Base-by-base conservation (phyloP, 2,329 filamentous ascomycete genomes). In the Aureobasidium mangrovei region DNA sequence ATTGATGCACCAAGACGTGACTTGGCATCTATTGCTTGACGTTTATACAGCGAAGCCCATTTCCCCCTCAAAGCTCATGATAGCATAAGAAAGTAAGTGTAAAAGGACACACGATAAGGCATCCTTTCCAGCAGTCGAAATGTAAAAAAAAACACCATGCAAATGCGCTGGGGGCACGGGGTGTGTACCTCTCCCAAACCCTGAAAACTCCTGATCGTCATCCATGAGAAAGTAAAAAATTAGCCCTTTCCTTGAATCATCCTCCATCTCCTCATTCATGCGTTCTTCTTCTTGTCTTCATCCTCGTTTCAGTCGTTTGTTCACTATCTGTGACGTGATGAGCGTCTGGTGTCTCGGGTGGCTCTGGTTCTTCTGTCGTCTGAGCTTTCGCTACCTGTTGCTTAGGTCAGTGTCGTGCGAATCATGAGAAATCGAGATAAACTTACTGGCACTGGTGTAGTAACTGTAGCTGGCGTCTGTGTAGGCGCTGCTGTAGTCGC, bases 361-460 rank as follows among this genome's bases (percentile, higher is more conserved):
- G 67, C 65, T 58, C 71, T 64, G 29, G 71, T 72, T 35, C 69
- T 62, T 36, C 70, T 63, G 55, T 74, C 71, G 49, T 74, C 72
- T n/a, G 71, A 73, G 55, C 71, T 73, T 61, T 69, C 70, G 62
- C 69, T 72, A 58, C 71, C 72, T 74, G 51, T 36, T n/a, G 10
- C 65, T 60, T 65, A 35, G 31, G 64, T 49, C 54, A 57, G 53
- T 4, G 10, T 24, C n/a, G 29, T 4, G 3, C 36, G 32, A 39
- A 24, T 12, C 29, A 8, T 18, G 38, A 10, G 24, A 12, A 0
- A 3, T 8, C 2, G 2, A 12, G 12, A 8, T 5, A n/a, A 18
- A 74, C 74, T 73, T 62, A 76, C 74, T 76, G 53, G 68, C 65
- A 59, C 70, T 74, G 33, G 69, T 72, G 61, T 75, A 75, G 59